Conservation (phyloP, 2,329 filamentous ascomycete species). For the Alternaria novae-zelandiae region DNA sequence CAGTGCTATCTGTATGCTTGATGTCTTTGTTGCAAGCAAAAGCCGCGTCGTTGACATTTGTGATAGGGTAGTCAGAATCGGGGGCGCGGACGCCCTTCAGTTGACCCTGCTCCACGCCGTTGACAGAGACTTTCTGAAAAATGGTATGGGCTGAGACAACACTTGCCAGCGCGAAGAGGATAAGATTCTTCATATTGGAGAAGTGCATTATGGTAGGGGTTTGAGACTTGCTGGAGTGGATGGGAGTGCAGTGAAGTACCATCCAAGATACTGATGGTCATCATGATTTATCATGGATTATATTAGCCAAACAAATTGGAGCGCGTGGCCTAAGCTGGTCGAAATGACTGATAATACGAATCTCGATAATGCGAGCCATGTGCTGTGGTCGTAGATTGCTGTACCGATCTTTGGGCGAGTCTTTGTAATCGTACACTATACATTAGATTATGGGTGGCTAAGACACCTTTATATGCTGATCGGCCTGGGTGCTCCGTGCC, state of each 20-base stretch:
- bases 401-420: neutral
- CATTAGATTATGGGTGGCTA: neutral
- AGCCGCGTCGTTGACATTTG: constrained; percentile 50
- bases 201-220: neutral
- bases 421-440: neutral
- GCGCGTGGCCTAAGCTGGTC: neutral
- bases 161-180: constrained; percentile 24
- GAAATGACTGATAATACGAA: neutral
- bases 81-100: constrained; percentile 58
- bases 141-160: constrained; percentile 46
- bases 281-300: neutral
- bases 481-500: constrained; percentile 7
- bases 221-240: neutral
- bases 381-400: neutral
- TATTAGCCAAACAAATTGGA: neutral
- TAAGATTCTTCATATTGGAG: constrained; percentile 17
- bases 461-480: neutral
- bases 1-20: constrained; percentile 41
- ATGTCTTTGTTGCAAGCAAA: constrained; percentile 54
- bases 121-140: constrained; percentile 55
- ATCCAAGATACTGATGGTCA: neutral
- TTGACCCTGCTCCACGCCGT: constrained; percentile 57
- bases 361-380: neutral
- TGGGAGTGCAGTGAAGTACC: neutral
- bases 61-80: constrained; percentile 55